Base-by-base conservation (phyloP, 108 stramenopile genomes). In the Chaetoceros muelleri region DNA sequence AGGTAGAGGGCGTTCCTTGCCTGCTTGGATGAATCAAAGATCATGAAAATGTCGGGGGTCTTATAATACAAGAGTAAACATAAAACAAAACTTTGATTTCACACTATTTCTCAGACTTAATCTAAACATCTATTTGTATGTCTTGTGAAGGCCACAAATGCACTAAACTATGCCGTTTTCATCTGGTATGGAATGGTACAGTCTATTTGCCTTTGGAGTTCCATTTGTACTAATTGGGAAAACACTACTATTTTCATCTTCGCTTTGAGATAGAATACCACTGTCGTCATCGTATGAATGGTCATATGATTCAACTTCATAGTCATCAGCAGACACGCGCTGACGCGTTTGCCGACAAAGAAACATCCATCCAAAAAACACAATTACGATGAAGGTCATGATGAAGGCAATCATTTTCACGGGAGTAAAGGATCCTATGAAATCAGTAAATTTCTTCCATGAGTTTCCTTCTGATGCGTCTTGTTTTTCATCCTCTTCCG, bases 1-100 rank as follows among this genome's bases (percentile, higher is more conserved):
- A 46, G 72, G 72, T 5, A 54, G 67, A 28, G 67, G 64, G 7
- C 24, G 26, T 45, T 67, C 67, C 5, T 25, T 73, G 31, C 72
- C 72, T 1, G 67, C 72, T 1, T 73, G 72, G 72, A 69, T 73
- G 72, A n/a, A n/a, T n/a, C n/a, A n/a, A n/a, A n/a, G n/a, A n/a
- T n/a, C n/a, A n/a, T n/a, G n/a, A n/a, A n/a, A n/a, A n/a, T n/a
- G n/a, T n/a, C n/a, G n/a, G n/a, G n/a, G n/a, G n/a, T n/a, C n/a
- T n/a, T n/a, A n/a, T n/a, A n/a, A n/a, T n/a, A n/a, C n/a, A n/a
- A n/a, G n/a, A n/a, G n/a, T n/a, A n/a, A n/a, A n/a, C n/a, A n/a
- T n/a, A n/a, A n/a, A n/a, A n/a, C n/a, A n/a, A n/a, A n/a, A n/a
- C n/a, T n/a, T n/a, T n/a, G n/a, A n/a, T n/a, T n/a, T n/a, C n/a